Evolutionary conservation across 2,329 filamentous ascomycete species (phyloP).

Genomic region (Saccharata proteae): DNA sequence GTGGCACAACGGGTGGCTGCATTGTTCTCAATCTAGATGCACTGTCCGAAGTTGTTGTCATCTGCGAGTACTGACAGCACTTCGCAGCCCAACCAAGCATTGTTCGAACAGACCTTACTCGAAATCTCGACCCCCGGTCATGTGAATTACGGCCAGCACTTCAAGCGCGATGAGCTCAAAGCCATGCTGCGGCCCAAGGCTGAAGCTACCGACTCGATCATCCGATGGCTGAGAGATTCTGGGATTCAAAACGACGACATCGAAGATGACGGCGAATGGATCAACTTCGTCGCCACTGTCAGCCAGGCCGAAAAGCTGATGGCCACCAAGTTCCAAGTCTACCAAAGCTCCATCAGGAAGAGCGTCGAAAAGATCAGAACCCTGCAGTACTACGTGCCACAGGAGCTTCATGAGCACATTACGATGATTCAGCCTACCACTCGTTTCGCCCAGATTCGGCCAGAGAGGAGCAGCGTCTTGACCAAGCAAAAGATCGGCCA

Average conservation of each 20-base stretch:
- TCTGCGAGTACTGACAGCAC: neutral
- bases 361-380: constrained; percentile 39
- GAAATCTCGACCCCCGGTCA: constrained; percentile 51
- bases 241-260: constrained; percentile 35
- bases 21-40: constrained; percentile 1
- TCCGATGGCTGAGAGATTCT: constrained; percentile 43
- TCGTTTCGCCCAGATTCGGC: constrained; percentile 41
- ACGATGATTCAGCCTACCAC: constrained; percentile 56
- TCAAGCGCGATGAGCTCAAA: constrained; percentile 49
- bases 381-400: constrained; percentile 50
- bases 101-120: constrained; percentile 47
- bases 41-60: neutral
- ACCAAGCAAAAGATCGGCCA: constrained; percentile 11
- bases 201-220: constrained; percentile 36
- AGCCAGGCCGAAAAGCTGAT: constrained; percentile 43
- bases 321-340: constrained; percentile 46
- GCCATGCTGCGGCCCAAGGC: constrained; percentile 40
- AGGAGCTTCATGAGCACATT: constrained; percentile 40
- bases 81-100: constrained; percentile 33
- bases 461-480: constrained; percentile 28
- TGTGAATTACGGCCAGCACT: constrained; percentile 47
- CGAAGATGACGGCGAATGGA: constrained; percentile 46
- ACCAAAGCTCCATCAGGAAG: constrained; percentile 34
- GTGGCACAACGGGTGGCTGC: constrained; percentile 1
- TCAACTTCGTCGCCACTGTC: constrained; percentile 45